Base-by-base conservation (phyloP, 441 rosid species). In the Populus hybrid region DNA sequence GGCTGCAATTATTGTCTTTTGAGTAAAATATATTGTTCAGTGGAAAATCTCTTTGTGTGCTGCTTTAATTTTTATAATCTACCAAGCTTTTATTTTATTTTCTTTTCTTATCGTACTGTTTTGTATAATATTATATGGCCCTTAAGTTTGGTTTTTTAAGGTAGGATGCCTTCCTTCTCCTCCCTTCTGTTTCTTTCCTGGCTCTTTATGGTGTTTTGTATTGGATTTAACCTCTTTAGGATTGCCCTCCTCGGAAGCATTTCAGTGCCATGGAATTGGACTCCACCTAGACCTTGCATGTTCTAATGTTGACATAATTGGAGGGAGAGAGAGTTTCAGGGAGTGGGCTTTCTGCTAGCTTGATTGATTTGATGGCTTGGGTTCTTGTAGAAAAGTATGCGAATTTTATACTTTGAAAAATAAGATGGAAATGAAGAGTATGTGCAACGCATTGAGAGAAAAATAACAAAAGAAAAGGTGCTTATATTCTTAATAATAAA, bases 1-100 rank as follows among this genome's bases (percentile, higher is more conserved):
- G 82, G 79, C 84, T 85, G 84, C 90, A 85, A 91, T 89, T 84
- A 88, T 91, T 85, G 87, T 73, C 81, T 81, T 85, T 89, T 84
- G 85, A 86, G 90, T 81, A 88, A 85, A 79, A 79, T 46, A 83
- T 79, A 83, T 76, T 79, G 76, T 78, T 78, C 19, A 67, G 75
- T 77, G 79, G 79, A 82, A 82, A 72, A 66, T 78, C 76, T 76
- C 64, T 30, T 75, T 77, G 71, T 30, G 35, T 76, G 30, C 73
- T 32, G 36, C 70, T 28, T 64, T 76, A 23, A 34, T 67, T 30
- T 7, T 61, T 50, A 24, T 42, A 69, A 40, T 69, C 7, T 5
- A 5, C 34, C 57, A 19, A 3, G 7, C 8, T 77, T 71, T 50
- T 32, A 10, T 68, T 26, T 26, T 26, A 1, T 26, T 26, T 26